A percentile compares a stretch with the other conserved stretches of the same genome.
phyloP scores from a whole-genome alignment of 106 monocot species.

The Phalaenopsis aphrodite region DNA sequence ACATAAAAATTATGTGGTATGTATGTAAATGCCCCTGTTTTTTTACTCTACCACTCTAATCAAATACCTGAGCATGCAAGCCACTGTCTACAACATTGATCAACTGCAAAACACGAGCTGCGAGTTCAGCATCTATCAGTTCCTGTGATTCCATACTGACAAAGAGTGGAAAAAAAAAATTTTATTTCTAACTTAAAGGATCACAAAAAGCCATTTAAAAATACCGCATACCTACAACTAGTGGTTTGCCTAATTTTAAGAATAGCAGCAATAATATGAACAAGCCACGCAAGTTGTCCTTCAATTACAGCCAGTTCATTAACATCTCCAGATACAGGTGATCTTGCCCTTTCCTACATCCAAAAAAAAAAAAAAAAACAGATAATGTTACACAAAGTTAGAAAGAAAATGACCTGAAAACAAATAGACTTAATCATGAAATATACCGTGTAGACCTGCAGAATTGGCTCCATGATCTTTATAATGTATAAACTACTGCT shows the following conservation, averaged over 20 bases:
- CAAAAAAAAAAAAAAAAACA: slow-evolving; percentile 6
- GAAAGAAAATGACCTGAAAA: background rate
- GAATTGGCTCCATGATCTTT: slow-evolving; percentile 92
- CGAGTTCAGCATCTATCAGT: slow-evolving; percentile 95
- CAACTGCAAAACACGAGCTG: slow-evolving; percentile 90
- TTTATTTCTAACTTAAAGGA: background rate
- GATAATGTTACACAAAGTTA: background rate
- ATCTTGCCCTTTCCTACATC: slow-evolving; percentile 66
- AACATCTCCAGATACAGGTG: slow-evolving; percentile 41
- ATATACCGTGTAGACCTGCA: slow-evolving; percentile 82
- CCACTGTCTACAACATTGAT: slow-evolving; percentile 90
- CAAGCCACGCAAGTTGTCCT: slow-evolving; percentile 88
- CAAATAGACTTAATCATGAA: background rate
- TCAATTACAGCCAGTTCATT: slow-evolving; percentile 69
- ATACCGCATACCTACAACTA: slow-evolving; percentile 43
- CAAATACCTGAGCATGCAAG: slow-evolving; percentile 73
- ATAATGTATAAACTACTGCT: slow-evolving; percentile 83
- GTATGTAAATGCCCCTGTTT: background rate
- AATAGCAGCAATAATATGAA: slow-evolving; percentile 96
- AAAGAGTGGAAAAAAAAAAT: slow-evolving; percentile 3
- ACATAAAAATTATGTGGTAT: background rate
- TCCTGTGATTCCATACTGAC: slow-evolving; percentile 80
- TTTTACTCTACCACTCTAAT: background rate
- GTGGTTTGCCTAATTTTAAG: slow-evolving; percentile 75
- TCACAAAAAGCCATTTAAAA: slow-evolving; percentile 1